A percentile compares a stretch with the other conserved stretches of the same genome.
These are phyloP conservation scores for Phaeodactylum tricornutum DNA, from an alignment of 108 stramenopile species.

Conservation along the genomic window DNA sequence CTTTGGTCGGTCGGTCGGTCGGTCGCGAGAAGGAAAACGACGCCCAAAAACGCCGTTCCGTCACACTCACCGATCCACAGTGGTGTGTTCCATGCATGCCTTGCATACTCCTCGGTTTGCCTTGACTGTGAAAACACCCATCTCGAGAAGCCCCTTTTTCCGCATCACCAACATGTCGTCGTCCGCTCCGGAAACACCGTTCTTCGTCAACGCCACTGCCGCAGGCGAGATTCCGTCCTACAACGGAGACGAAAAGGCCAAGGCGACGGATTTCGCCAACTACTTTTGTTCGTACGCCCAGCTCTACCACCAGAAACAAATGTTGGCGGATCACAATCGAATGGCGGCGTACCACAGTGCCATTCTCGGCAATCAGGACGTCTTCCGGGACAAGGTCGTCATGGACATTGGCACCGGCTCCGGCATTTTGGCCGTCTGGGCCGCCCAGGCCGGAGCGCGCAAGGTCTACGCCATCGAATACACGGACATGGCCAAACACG, in stretches of 20 bases:
- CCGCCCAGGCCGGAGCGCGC: slow-evolving; percentile 91
- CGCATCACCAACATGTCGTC: neutral
- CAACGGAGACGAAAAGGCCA: slow-evolving; percentile 70
- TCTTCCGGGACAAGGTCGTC: slow-evolving; percentile 94
- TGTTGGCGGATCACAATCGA: slow-evolving; percentile 95
- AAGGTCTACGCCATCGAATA: slow-evolving; percentile 94
- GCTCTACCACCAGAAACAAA: slow-evolving; percentile 98
- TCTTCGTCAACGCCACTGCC: slow-evolving; percentile 49
- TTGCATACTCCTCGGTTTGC: too few relatives aligned
- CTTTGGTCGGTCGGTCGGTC: too few relatives aligned
- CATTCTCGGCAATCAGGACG: slow-evolving; percentile 84
- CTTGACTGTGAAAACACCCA: too few relatives aligned
- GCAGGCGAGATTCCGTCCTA: slow-evolving; percentile 73
- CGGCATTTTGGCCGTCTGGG: slow-evolving; percentile 97
- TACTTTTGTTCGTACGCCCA: slow-evolving; percentile 94
- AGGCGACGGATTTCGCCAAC: slow-evolving; percentile 90
- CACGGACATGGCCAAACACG: slow-evolving; percentile 97
- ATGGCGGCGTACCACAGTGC: slow-evolving; percentile 96
- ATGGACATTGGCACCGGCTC: slow-evolving; percentile 98
- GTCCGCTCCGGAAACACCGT: neutral
- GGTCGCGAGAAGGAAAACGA: too few relatives aligned
- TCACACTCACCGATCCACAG: too few relatives aligned
- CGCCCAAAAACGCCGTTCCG: too few relatives aligned
- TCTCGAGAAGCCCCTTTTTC: too few relatives aligned
- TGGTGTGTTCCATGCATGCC: too few relatives aligned